Percentiles rank a stretch among this genome's conserved stretches.
These are phyloP conservation scores for Synchytrium microbalum DNA, from an alignment of 371 early-diverging fungal genomes.

Conservation along the genomic window DNA sequence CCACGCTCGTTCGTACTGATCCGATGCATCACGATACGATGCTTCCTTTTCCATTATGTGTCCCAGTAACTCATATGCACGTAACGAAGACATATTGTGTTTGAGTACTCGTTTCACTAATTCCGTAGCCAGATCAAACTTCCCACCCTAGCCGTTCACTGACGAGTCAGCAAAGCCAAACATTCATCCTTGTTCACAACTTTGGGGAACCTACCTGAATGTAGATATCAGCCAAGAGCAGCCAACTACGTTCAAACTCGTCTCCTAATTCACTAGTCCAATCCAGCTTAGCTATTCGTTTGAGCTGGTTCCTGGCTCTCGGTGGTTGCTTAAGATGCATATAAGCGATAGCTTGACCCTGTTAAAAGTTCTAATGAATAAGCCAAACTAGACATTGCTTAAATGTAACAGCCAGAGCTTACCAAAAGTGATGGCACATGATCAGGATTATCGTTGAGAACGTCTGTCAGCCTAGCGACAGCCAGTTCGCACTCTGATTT, in stretches of 20 bases:
- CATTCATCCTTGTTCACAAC: not conserved
- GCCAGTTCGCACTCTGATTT: slow-evolving; percentile 38
- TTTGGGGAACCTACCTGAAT: slow-evolving; percentile 26
- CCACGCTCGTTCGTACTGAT: slow-evolving; percentile 38
- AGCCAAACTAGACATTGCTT: not conserved
- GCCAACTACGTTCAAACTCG: slow-evolving; percentile 38
- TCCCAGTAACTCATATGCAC: slow-evolving; percentile 41
- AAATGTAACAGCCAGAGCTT: slow-evolving; percentile 4
- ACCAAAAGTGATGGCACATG: slow-evolving; percentile 41
- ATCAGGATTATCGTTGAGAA: slow-evolving; percentile 32
- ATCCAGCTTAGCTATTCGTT: slow-evolving; percentile 39
- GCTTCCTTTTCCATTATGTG: slow-evolving; percentile 45
- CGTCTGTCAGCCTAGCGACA: slow-evolving; percentile 27
- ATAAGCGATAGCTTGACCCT: slow-evolving; percentile 34
- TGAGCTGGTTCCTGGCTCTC: slow-evolving; percentile 39
- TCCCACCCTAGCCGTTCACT: slow-evolving; percentile 25
- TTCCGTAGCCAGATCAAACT: slow-evolving; percentile 41
- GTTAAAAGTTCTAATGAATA: not conserved
- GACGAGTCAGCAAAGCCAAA: not conserved
- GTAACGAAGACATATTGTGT: slow-evolving; percentile 32
- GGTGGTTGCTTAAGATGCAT: slow-evolving; percentile 45
- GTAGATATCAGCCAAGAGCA: slow-evolving; percentile 39
- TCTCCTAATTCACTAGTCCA: slow-evolving; percentile 29
- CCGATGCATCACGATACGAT: slow-evolving; percentile 37
- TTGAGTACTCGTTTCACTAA: slow-evolving; percentile 24